phyloP scores from a whole-genome alignment of 768 basidiomycete genomes.

The Tephrocybe sp. region DNA sequence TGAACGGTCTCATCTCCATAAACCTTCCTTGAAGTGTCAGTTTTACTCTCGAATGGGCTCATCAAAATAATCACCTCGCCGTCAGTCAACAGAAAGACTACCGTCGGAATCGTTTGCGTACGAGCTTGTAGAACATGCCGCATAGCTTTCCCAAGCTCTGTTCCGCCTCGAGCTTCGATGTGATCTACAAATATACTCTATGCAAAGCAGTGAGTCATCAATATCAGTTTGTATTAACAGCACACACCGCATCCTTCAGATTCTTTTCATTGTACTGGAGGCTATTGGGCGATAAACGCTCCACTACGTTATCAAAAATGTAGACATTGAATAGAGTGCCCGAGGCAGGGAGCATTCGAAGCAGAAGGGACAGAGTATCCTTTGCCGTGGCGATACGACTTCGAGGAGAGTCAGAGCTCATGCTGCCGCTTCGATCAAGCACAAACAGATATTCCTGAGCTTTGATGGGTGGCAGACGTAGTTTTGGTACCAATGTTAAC shows the following conservation, averaged over 20 bases:
- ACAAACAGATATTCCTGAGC: constrained; percentile 62
- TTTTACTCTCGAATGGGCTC: not conserved
- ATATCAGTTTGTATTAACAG: not conserved
- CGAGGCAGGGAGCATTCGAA: constrained; percentile 45
- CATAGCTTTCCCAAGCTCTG: constrained; percentile 47
- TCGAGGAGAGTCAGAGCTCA: constrained; percentile 26
- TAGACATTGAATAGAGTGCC: constrained; percentile 57
- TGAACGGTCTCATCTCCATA: constrained; percentile 21
- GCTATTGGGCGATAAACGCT: constrained; percentile 36
- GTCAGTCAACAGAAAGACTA: constrained; percentile 60
- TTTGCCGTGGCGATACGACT: constrained; percentile 47
- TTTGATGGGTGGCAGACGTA: constrained; percentile 38
- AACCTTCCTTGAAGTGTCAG: constrained; percentile 14
- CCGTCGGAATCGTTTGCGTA: constrained; percentile 36
- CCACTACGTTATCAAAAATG: constrained; percentile 41
- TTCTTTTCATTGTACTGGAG: constrained; percentile 28
- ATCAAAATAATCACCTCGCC: constrained; percentile 43
- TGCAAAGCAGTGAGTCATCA: not conserved
- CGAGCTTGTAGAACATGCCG: constrained; percentile 35
- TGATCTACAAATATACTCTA: constrained; percentile 39
- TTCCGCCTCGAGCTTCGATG: constrained; percentile 52
- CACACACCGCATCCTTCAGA: constrained; percentile 39
- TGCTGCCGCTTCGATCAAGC: constrained; percentile 59
- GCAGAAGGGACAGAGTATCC: constrained; percentile 42
- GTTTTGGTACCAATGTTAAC: constrained; percentile 54